Base-by-base conservation (phyloP, 2,329 filamentous ascomycete genomes). In the Penicillium occitanis region DNA sequence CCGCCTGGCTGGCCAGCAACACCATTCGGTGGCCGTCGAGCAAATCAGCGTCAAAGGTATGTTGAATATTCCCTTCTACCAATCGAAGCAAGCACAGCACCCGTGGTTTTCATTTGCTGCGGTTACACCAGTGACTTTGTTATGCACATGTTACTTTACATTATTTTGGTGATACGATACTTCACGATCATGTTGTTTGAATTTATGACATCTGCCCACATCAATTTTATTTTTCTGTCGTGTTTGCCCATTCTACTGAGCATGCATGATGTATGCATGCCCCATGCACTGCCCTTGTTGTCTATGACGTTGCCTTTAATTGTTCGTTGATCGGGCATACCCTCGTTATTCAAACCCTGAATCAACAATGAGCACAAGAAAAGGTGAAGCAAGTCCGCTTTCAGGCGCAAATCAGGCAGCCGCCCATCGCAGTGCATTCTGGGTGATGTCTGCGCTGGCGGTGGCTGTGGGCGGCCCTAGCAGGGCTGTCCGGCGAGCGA, bases 31-130 rank as follows among this genome's bases (percentile, higher is more conserved):
- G 48, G 46, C 55, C 55, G 57, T 50, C 69, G 58, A 63, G 64
- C 71, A 69, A 72, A 71, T 71, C 71, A 71, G 59, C 69, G 64
- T 71, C 68, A 64, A 63, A 70, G 71, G 71, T 72, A 71, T 64
- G 71, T 70, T 42, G 42, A 62, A 65, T 64, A 48, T 64, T 17
- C 19, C n/a, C 33, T 37, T 61, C 46, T 64, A 42, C 61, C 61
- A 64, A 64, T 64, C 61, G 37, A 57, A 22, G 35, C 25, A 33
- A 55, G 40, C 50, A 55, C 61, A 30, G 19, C 50, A 13, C 51
- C 61, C 30, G 50, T 37, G 50, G 13, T 48, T 46, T 50, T 7
- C 6, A 62, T 57, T 22, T 22, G 53, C 53, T 37, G 33, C 30
- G 51, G 51, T 55, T 55, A 55, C 51, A 55, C 51, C 30, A 13